Conservation (phyloP, 169 alveolate genomes). For the Sarcocystis neurona region DNA sequence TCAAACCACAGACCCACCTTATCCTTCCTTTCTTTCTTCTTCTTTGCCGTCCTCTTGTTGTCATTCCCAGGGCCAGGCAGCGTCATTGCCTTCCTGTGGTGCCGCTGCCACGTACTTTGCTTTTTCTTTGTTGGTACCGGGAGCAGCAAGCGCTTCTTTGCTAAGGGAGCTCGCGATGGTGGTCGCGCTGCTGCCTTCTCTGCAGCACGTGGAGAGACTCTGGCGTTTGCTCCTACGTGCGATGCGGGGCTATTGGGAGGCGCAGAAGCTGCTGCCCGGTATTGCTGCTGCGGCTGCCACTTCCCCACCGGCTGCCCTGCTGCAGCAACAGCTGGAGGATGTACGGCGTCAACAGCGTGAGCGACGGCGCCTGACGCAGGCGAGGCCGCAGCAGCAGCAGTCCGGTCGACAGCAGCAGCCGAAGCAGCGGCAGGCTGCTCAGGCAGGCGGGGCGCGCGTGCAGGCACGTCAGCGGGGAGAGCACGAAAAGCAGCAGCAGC, state of each 20-base stretch:
- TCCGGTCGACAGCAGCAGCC: neutral
- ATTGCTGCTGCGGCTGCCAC: neutral
- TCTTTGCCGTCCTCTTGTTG: no score
- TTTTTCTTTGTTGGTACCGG: neutral
- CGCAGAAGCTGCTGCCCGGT: constrained; percentile 15
- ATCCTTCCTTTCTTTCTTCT: no score
- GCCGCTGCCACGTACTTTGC: neutral
- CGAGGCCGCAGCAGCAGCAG: neutral
- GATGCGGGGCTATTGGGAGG: neutral
- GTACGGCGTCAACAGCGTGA: neutral
- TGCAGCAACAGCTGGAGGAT: neutral
- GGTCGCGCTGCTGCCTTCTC: constrained; percentile 26
- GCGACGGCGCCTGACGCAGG: neutral
- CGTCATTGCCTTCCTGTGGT: no score
- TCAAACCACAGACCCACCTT: no score
- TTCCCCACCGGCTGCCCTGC: neutral
- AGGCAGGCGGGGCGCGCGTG: neutral
- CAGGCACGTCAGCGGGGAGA: neutral
- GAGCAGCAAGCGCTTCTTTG: neutral
- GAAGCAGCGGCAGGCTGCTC: no score
- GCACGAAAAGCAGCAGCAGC: no score
- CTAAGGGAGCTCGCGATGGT: neutral
- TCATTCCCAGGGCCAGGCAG: no score
- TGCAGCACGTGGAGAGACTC: constrained; percentile 16
- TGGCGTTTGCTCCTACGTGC: neutral